These are phyloP conservation scores for Astrothelium macrocarpum DNA, from an alignment of 495 filamentous ascomycete genomes.

Conservation along the genomic window DNA sequence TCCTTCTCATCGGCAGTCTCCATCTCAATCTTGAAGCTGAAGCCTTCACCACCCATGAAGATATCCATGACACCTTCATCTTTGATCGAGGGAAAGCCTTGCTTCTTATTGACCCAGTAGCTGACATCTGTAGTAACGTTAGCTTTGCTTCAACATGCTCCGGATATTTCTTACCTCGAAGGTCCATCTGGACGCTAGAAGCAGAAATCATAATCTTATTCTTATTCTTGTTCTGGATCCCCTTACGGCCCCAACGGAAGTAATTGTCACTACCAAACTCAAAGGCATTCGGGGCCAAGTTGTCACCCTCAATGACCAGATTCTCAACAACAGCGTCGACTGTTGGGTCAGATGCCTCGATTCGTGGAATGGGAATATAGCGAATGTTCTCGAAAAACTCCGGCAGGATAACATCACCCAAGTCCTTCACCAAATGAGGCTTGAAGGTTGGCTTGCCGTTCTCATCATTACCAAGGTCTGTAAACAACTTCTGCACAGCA, in stretches of 20 bases:
- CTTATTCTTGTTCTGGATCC: slow-evolving; percentile 63
- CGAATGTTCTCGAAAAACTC: slow-evolving; percentile 74
- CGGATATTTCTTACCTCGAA: slow-evolving; percentile 34
- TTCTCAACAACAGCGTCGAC: slow-evolving; percentile 90
- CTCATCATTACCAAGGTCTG: slow-evolving; percentile 73
- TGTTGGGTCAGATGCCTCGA: slow-evolving; percentile 81
- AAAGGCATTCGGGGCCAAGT: slow-evolving; percentile 89
- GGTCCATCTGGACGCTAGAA: slow-evolving; percentile 81
- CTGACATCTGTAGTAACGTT: slow-evolving; percentile 54
- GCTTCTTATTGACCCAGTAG: slow-evolving; percentile 93
- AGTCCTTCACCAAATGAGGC: slow-evolving; percentile 78
- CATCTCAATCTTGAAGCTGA: slow-evolving; percentile 86
- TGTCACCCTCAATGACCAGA: slow-evolving; percentile 88
- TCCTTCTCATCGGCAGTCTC: slow-evolving; percentile 71
- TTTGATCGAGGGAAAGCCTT: slow-evolving; percentile 84
- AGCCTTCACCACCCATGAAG: slow-evolving; percentile 74
- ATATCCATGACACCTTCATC: slow-evolving; percentile 88
- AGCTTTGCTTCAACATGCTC: not conserved
- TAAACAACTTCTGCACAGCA: slow-evolving; percentile 76
- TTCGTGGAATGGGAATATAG: slow-evolving; percentile 88
- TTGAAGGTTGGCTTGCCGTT: slow-evolving; percentile 83
- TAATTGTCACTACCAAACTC: slow-evolving; percentile 91
- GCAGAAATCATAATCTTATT: slow-evolving; percentile 77
- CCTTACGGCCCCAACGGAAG: slow-evolving; percentile 90
- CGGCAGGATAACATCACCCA: slow-evolving; percentile 79